phyloP scores from a whole-genome alignment of 805 yeast genomes.

The Candida patagonica region DNA sequence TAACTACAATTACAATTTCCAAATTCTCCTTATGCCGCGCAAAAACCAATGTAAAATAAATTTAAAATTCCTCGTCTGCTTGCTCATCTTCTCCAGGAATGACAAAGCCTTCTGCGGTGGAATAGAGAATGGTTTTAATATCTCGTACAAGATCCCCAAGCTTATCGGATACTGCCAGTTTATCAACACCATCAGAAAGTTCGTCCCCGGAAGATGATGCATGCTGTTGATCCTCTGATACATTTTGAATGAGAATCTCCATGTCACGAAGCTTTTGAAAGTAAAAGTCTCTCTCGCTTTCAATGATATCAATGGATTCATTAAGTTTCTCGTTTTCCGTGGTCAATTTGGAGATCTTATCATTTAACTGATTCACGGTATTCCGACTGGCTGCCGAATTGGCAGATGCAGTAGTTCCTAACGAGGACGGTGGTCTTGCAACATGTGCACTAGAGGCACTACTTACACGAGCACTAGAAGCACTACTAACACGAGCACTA shows the following conservation, averaged over 20 bases:
- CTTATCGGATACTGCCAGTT: conserved; percentile 14
- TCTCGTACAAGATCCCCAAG: conserved; percentile 36
- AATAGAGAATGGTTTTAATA: conserved; percentile 67
- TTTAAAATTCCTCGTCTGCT: conserved; percentile 4
- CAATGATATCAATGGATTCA: conserved; percentile 52
- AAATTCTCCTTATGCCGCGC: too few species aligned
- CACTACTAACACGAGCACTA: conserved; percentile 3
- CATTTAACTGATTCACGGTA: conserved; percentile 34
- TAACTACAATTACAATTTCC: too few species aligned
- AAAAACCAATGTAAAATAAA: too few species aligned
- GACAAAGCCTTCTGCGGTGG: conserved; percentile 79
- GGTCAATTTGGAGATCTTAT: conserved; percentile 32
- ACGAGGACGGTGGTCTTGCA: too few species aligned
- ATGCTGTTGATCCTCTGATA: conserved; percentile 32
- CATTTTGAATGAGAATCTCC: conserved; percentile 66
- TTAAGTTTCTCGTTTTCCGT: conserved; percentile 49
- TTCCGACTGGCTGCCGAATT: conserved; percentile 6
- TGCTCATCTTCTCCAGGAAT: conserved; percentile 30
- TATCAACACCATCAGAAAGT: background rate
- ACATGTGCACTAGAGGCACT: background rate
- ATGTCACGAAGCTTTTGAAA: conserved; percentile 83
- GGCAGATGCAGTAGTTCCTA: conserved; percentile 1
- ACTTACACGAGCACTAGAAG: background rate
- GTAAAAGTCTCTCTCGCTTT: conserved; percentile 80
- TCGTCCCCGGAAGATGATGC: conserved; percentile 7